Evolutionary conservation across 1,139 yeast genomes (phyloP).

Genomic region (Sugiyamaella paludigena): DNA sequence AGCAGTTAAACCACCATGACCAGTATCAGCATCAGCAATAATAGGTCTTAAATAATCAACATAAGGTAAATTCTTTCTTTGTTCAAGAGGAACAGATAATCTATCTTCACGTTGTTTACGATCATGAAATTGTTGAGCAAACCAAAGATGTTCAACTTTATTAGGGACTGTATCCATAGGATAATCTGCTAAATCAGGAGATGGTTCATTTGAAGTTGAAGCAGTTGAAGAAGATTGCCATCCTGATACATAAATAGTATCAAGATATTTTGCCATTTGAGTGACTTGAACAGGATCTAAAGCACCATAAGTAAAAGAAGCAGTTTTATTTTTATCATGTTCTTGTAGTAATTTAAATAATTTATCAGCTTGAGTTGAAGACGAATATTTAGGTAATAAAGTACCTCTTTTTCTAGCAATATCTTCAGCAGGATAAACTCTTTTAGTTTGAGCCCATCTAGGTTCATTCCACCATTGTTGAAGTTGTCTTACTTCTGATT

Average conservation of each 20-base stretch:
- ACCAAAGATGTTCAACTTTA: conserved; percentile 95
- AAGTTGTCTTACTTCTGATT: conserved; percentile 68
- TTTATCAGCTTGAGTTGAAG: conserved; percentile 80
- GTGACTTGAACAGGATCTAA: conserved; percentile 94
- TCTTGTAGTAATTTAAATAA: conserved; percentile 64
- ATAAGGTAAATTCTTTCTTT: conserved; percentile 57
- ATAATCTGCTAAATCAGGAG: conserved; percentile 97
- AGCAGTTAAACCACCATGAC: conserved; percentile 98
- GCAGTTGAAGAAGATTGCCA: conserved; percentile 99
- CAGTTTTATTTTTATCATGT: conserved; percentile 72
- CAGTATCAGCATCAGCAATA: conserved; percentile 97
- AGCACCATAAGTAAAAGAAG: conserved; percentile 92
- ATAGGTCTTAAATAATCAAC: conserved; percentile 91
- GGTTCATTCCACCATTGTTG: conserved; percentile 90
- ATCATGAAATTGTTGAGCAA: conserved; percentile 96
- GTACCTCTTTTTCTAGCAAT: conserved; percentile 88
- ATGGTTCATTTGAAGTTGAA: conserved; percentile 94
- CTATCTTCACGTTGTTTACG: conserved; percentile 93
- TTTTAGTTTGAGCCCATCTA: conserved; percentile 84
- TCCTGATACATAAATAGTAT: conserved; percentile 90
- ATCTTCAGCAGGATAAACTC: conserved; percentile 86
- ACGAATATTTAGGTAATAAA: conserved; percentile 64
- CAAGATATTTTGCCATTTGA: conserved; percentile 94
- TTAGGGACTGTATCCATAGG: conserved; percentile 99
- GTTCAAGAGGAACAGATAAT: conserved; percentile 53